Evolutionary conservation across 129 eudicot species (phyloP), one percentile per base, ranked within the genome.

Genomic region (Arctium minus): DNA sequence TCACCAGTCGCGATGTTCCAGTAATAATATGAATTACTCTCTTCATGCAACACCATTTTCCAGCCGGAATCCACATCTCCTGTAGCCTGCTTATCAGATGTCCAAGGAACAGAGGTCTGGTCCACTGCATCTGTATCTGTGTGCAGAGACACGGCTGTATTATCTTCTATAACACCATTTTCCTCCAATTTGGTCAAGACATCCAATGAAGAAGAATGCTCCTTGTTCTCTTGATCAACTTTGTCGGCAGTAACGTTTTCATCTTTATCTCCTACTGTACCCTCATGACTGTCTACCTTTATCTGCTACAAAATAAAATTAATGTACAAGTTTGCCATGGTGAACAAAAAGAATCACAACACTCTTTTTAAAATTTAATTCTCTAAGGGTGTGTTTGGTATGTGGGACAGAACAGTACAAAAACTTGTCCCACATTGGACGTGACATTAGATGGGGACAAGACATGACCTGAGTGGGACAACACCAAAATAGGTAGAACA

Each of bases 31-130:
- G 85, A 91, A 76, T 84, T 90, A 86, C 98, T 96, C 80, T 93
- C 99, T 84, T 93, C 99, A 85, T 96, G 98, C 77, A 93, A 81
- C 84, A 96, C 99, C 90, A 96, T 85, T 86, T 90, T 96, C 99
- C 99, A 96, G 76, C 93, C 90, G 18, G 88, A 91, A 78, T 75
- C 87, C 71, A 60, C 86, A 77, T 84, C 90, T 38, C 71, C 93
- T 56, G 72, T 74, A 37, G 74, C 65, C 62, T 87, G 92, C 17
- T 46, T 27, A 84, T 85, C 90, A 67, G 93, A 82, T 36, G 85
- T 76, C 46, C 40, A 86, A 53, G 83, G 71, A 85, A 33, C 86
- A 48, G 87, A 42, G 22, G 83, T 48, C 68, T 71, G 73, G 42
- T 83, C 96, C 17, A 39, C 65, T 18, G 18, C 35, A 74, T 68